Conservation (phyloP, 164 flowering plant genomes). For the Euptelea pleiosperma region DNA sequence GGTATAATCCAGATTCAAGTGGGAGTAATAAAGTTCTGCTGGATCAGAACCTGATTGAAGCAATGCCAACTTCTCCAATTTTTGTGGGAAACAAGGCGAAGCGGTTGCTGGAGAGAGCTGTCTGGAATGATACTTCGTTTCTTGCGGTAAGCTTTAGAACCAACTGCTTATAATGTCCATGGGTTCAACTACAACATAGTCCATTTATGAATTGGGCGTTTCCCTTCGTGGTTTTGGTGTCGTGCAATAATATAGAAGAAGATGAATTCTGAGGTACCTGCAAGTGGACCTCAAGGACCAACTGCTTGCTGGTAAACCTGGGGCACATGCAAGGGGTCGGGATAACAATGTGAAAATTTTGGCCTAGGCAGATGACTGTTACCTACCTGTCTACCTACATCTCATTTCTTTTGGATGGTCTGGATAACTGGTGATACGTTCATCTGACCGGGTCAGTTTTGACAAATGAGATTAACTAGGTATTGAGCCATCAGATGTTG, state of each 20-base stretch:
- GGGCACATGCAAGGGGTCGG: background rate
- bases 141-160: conserved; percentile 73
- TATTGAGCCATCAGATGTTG: background rate
- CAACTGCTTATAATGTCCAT: background rate
- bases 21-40: conserved; percentile 91
- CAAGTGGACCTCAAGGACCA: background rate
- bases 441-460: background rate
- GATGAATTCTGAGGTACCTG: background rate
- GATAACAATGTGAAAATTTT: too few species aligned
- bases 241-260: background rate
- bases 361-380: background rate
- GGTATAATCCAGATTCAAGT: conserved; percentile 85
- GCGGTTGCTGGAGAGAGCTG: conserved; percentile 89
- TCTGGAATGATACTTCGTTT: conserved; percentile 97
- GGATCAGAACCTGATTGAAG: conserved; percentile 94
- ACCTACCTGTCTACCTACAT: background rate
- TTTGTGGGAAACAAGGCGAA: conserved; percentile 98
- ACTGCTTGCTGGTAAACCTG: background rate
- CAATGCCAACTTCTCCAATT: conserved; percentile 98
- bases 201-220: background rate
- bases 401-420: background rate
- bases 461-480: background rate
- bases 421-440: background rate
- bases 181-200: background rate
- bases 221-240: background rate